phyloP scores from a whole-genome alignment of 805 yeast species.

The Ogataea haglerorum region DNA sequence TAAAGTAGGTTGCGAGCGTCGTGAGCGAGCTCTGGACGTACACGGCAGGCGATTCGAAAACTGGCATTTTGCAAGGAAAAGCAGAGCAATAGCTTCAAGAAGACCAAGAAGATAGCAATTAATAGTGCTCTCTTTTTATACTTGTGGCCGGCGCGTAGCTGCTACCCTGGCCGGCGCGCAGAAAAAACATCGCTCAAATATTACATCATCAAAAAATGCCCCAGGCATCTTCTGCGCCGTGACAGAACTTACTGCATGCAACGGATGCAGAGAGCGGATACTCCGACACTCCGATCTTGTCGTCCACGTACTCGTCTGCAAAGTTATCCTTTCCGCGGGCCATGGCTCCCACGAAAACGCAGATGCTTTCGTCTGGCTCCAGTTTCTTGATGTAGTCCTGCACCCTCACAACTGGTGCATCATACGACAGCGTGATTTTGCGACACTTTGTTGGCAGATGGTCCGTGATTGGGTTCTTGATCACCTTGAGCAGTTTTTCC shows the following conservation, averaged over 20 bases:
- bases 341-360: constrained; percentile 99
- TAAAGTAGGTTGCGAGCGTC: constrained; percentile 40
- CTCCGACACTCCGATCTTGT: constrained; percentile 91
- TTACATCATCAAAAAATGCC: constrained; percentile 41
- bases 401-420: constrained; percentile 82
- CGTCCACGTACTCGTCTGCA: constrained; percentile 96
- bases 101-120: constrained; percentile 7
- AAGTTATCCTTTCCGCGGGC: constrained; percentile 97
- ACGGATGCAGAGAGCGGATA: constrained; percentile 96
- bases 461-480: constrained; percentile 95
- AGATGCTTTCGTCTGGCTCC: constrained; percentile 86
- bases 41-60: constrained; percentile 47
- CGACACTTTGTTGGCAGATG: constrained; percentile 96
- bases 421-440: constrained; percentile 87
- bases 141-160: constrained; percentile 6
- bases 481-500: constrained; percentile 88
- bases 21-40: constrained; percentile 38
- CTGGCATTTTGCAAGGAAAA: constrained; percentile 32
- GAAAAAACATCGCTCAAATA: not conserved
- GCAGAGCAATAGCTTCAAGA: constrained; percentile 11
- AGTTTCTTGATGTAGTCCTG: constrained; percentile 81
- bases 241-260: constrained; percentile 97
- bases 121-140: constrained; percentile 1
- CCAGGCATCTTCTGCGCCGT: constrained; percentile 99
- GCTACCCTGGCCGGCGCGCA: constrained; percentile 2